phyloP scores from a whole-genome alignment of 257 asterid species.

The Avicennia marina region DNA sequence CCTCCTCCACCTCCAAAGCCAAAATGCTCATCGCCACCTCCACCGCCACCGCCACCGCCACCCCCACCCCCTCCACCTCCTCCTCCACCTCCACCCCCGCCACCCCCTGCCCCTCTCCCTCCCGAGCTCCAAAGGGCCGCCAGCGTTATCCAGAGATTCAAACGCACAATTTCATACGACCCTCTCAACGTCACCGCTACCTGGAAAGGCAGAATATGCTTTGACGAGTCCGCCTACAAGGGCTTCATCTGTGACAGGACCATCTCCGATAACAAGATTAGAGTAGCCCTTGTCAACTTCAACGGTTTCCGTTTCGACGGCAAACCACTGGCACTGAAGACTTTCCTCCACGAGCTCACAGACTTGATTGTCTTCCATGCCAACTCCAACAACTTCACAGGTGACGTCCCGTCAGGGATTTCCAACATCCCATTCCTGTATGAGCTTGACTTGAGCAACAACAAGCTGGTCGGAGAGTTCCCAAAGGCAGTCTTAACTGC shows the following conservation, averaged over 20 bases:
- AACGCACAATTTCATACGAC: background rate
- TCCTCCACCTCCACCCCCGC: no score
- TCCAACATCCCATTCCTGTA: background rate
- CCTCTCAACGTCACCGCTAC: constrained; percentile 4
- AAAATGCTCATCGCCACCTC: no score
- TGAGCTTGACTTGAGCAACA: background rate
- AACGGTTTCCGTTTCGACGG: constrained; percentile 2
- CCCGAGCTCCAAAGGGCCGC: constrained; percentile 8
- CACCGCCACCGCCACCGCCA: no score
- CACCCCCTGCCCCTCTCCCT: no score
- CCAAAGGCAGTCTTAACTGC: constrained; percentile 22
- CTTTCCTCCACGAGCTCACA: background rate
- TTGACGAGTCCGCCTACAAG: constrained; percentile 20
- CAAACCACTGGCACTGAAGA: background rate
- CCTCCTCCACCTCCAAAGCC: no score
- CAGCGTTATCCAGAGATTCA: constrained; percentile 18
- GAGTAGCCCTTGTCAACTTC: constrained; percentile 28
- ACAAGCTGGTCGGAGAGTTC: background rate
- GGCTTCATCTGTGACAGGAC: constrained; percentile 30
- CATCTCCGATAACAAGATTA: background rate
- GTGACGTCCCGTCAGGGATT: background rate
- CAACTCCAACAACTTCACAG: background rate
- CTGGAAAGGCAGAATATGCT: constrained; percentile 35
- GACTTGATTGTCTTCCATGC: background rate
- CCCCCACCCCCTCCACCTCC: no score